These are phyloP conservation scores for Kluyveromyces starmeri DNA, from an alignment of 805 yeast species.

Conservation along the genomic window DNA sequence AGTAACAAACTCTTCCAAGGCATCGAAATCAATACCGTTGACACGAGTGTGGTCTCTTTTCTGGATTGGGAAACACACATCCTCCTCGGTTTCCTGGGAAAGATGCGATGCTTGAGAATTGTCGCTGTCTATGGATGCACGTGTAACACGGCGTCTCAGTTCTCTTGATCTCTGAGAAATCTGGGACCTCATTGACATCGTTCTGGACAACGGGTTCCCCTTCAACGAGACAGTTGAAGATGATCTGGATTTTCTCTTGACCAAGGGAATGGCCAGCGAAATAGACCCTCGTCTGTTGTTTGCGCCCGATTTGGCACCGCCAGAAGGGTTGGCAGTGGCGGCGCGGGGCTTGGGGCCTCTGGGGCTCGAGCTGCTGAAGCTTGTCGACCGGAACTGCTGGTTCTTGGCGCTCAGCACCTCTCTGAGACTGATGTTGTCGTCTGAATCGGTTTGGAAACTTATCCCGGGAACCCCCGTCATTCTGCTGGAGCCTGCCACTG, in stretches of 20 bases:
- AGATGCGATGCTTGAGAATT: constrained; percentile 68
- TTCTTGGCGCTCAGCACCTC: no score
- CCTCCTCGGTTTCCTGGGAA: constrained; percentile 90
- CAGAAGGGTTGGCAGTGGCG: background rate
- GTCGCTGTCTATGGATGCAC: constrained; percentile 45
- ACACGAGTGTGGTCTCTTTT: constrained; percentile 48
- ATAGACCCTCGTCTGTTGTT: constrained; percentile 4
- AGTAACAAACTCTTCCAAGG: constrained; percentile 63
- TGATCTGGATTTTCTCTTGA: constrained; percentile 8
- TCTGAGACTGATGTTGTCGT: background rate
- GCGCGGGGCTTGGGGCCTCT: background rate
- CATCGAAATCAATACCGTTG: constrained; percentile 85
- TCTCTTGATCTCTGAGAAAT: constrained; percentile 26
- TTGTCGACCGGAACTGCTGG: no score
- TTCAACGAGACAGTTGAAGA: constrained; percentile 8
- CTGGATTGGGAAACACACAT: constrained; percentile 92
- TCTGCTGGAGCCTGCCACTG: background rate
- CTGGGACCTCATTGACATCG: constrained; percentile 8
- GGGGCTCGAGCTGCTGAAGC: background rate
- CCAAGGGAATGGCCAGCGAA: constrained; percentile 2
- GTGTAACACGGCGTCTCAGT: constrained; percentile 27
- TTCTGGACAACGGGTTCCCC: constrained; percentile 6
- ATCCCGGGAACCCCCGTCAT: constrained; percentile 4
- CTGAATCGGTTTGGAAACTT: constrained; percentile 6
- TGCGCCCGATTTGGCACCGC: no score